Evolutionary conservation across 805 yeast genomes (phyloP).

Genomic region (Ogataea kodamae): DNA sequence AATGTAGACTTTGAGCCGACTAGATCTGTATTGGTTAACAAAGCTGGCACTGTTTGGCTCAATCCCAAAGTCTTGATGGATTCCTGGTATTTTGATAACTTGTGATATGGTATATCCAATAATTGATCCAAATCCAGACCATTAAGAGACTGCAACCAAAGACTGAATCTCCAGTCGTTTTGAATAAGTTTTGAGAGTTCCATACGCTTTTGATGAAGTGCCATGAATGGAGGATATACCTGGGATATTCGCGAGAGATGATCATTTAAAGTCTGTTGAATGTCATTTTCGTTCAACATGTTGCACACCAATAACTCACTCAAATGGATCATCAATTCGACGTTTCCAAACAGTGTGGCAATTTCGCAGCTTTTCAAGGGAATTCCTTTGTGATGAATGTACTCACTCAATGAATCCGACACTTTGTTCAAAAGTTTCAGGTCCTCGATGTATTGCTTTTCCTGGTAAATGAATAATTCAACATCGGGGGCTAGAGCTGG

Average conservation of each 20-base stretch:
- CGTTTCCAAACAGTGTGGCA: conserved; percentile 40
- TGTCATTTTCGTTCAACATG: conserved; percentile 1
- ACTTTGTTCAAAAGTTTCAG: conserved; percentile 31
- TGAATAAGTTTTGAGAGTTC: conserved; percentile 4
- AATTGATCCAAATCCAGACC: conserved; percentile 8
- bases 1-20: conserved; percentile 1
- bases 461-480: conserved; percentile 31
- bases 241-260: conserved; percentile 23
- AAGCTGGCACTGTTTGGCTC: conserved; percentile 1
- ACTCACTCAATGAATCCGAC: conserved; percentile 32
- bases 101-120: conserved; percentile 9
- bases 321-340: conserved; percentile 37
- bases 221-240: conserved; percentile 27
- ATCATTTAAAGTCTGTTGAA: conserved; percentile 6
- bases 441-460: conserved; percentile 31
- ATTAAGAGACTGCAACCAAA: conserved; percentile 15
- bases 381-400: conserved; percentile 28
- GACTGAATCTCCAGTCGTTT: conserved; percentile 7
- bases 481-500: not conserved
- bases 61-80: conserved; percentile 5
- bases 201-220: conserved; percentile 8
- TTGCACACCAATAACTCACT: conserved; percentile 31
- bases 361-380: conserved; percentile 36
- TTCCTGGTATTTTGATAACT: conserved; percentile 2
- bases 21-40: conserved; percentile 1